Conservation (phyloP, 805 yeast genomes). For the Candida berthetii region DNA sequence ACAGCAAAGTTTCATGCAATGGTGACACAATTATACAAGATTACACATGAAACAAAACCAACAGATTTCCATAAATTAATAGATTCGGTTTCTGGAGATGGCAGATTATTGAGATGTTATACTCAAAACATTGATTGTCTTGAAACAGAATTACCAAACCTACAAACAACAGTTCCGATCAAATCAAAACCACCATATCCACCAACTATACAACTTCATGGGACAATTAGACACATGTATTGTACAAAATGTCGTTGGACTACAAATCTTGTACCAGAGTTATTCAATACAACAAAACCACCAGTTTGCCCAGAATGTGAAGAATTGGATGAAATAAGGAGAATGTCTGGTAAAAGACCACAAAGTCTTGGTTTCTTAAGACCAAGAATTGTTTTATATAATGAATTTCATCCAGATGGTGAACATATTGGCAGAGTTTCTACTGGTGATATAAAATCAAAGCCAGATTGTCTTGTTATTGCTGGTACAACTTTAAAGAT, state of each 20-base stretch:
- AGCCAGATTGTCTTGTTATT: conserved; percentile 74
- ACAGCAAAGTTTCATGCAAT: conserved; percentile 66
- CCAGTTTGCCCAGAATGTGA: conserved; percentile 65
- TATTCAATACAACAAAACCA: conserved; percentile 35
- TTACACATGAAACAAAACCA: conserved; percentile 53
- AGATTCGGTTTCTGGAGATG: conserved; percentile 50
- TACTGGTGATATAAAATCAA: conserved; percentile 53
- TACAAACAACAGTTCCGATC: conserved; percentile 46
- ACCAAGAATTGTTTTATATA: conserved; percentile 64
- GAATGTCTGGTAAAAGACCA: conserved; percentile 55
- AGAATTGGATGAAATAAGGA: conserved; percentile 50
- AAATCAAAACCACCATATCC: conserved; percentile 38
- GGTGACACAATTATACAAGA: conserved; percentile 53
- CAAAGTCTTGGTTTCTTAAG: conserved; percentile 58
- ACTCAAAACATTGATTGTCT: conserved; percentile 87
- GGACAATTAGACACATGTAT: conserved; percentile 64
- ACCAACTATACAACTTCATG: conserved; percentile 76
- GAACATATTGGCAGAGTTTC: conserved; percentile 78
- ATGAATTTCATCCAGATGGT: conserved; percentile 82
- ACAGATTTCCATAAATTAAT: conserved; percentile 71
- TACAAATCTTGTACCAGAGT: conserved; percentile 43
- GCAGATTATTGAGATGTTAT: conserved; percentile 65
- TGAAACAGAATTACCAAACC: conserved; percentile 49
- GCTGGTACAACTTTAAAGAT: conserved; percentile 85
- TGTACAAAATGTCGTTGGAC: conserved; percentile 73